Conservation (phyloP, 345 rosid species). For the Cardamine resedifolia region DNA sequence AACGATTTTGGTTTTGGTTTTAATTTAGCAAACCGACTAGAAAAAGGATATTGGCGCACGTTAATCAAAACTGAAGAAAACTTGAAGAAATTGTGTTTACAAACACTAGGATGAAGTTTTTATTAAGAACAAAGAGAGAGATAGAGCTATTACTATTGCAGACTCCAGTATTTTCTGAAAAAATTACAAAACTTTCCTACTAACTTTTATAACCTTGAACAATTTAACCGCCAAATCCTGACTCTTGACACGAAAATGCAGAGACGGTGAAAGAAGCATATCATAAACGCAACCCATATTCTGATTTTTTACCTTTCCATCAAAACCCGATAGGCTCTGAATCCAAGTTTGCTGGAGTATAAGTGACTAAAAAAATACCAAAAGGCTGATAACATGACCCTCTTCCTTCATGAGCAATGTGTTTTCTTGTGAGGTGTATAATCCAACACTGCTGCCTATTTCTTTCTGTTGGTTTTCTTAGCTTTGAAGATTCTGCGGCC, state of each 20-base stretch:
- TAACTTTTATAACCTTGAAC: constrained; percentile 26
- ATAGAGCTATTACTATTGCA: constrained; percentile 23
- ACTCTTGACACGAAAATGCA: constrained; percentile 10
- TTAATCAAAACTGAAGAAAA: constrained; percentile 1
- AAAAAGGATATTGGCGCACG: background rate
- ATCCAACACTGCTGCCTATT: constrained; percentile 38
- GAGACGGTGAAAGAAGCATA: background rate
- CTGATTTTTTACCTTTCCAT: constrained; percentile 5
- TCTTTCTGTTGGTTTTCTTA: constrained; percentile 47
- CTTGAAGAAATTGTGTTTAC: background rate
- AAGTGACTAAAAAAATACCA: background rate
- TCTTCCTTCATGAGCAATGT: constrained; percentile 20
- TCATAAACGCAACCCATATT: background rate
- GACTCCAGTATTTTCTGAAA: constrained; percentile 11
- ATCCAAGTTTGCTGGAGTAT: constrained; percentile 11
- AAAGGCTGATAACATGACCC: constrained; percentile 2
- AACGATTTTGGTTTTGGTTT: background rate
- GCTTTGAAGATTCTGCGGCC: constrained; percentile 52
- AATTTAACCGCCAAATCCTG: constrained; percentile 11
- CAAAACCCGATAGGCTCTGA: background rate
- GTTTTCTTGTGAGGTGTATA: background rate
- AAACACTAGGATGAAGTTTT: constrained; percentile 15
- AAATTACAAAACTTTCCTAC: constrained; percentile 43
- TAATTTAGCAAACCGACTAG: background rate
- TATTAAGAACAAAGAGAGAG: background rate